Conservation (phyloP, 2,329 filamentous ascomycete species). For the Xylariaceae sp. region DNA sequence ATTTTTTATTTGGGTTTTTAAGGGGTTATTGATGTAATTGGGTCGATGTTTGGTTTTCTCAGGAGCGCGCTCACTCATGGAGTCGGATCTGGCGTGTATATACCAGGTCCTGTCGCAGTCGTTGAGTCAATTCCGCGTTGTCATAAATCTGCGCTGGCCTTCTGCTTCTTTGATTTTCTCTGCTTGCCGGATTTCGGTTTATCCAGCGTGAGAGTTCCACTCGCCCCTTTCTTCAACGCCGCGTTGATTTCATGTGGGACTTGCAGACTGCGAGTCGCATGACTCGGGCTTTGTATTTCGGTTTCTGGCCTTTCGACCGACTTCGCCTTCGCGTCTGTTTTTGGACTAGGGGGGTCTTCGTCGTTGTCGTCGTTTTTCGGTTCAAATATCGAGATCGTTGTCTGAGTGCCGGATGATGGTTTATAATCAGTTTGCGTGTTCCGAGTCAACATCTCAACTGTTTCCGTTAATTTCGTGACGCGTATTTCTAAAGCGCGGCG, state of each 20-base stretch:
- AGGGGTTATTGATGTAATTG: neutral
- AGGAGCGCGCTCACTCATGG: neutral
- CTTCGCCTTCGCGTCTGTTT: constrained; percentile 38
- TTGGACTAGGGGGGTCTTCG: constrained; percentile 25
- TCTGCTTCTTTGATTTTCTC: constrained; percentile 21
- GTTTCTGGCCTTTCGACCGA: constrained; percentile 50
- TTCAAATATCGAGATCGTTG: constrained; percentile 39
- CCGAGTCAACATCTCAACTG: constrained; percentile 43
- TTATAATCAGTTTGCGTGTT: constrained; percentile 33
- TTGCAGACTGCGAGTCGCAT: constrained; percentile 39
- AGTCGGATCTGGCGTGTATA: neutral
- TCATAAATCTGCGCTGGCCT: constrained; percentile 30
- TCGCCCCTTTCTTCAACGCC: constrained; percentile 46
- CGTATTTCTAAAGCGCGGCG: constrained; percentile 52
- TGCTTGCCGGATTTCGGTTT: constrained; percentile 49
- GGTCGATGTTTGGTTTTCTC: neutral
- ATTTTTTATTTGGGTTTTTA: too few species aligned
- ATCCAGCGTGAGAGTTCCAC: constrained; percentile 59
- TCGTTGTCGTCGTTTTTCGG: constrained; percentile 40
- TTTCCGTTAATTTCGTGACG: constrained; percentile 48
- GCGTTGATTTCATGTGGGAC: constrained; percentile 36
- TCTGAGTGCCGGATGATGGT: constrained; percentile 32
- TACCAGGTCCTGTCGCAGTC: neutral
- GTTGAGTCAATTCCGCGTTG: constrained; percentile 26
- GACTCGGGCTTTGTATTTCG: constrained; percentile 36